Conservation (phyloP, 805 yeast genomes). For the Isabelozyma rhagii region DNA sequence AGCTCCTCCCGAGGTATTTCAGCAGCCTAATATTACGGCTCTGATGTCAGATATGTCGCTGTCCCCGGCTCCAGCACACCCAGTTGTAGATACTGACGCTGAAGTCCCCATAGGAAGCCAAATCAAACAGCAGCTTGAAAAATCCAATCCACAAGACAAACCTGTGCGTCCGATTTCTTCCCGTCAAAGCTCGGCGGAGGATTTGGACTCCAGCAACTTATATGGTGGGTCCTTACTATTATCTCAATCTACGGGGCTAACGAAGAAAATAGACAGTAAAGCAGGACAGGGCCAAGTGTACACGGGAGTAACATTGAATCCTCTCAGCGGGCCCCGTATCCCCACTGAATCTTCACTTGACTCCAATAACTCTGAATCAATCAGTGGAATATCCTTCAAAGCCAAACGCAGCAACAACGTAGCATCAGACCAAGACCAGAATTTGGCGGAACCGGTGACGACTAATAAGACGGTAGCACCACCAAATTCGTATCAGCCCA, state of each 20-base stretch:
- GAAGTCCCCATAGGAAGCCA: neutral
- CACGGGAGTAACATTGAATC: neutral
- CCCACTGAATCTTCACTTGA: neutral
- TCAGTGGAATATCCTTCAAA: conserved; percentile 32
- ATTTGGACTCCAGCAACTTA: conserved; percentile 23
- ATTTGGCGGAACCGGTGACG: conserved; percentile 27
- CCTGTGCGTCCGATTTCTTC: conserved; percentile 1
- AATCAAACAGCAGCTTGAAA: neutral
- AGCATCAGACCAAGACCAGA: conserved; percentile 2
- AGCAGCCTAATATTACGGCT: neutral
- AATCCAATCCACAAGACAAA: neutral
- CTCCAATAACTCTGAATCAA: conserved; percentile 12
- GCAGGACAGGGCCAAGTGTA: conserved; percentile 1
- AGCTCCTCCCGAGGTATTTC: neutral
- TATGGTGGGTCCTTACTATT: conserved; percentile 42
- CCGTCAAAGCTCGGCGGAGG: conserved; percentile 24
- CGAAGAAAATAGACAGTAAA: conserved; percentile 27
- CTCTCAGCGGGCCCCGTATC: neutral
- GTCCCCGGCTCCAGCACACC: neutral
- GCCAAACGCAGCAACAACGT: conserved; percentile 22
- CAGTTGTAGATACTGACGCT: neutral
- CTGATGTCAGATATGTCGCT: neutral
- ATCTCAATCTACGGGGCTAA: conserved; percentile 42
- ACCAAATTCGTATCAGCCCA: conserved; percentile 39
- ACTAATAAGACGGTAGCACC: conserved; percentile 29